phyloP scores from a whole-genome alignment of 2,329 filamentous ascomycete species.

The Colletotrichum gloeosporioides region DNA sequence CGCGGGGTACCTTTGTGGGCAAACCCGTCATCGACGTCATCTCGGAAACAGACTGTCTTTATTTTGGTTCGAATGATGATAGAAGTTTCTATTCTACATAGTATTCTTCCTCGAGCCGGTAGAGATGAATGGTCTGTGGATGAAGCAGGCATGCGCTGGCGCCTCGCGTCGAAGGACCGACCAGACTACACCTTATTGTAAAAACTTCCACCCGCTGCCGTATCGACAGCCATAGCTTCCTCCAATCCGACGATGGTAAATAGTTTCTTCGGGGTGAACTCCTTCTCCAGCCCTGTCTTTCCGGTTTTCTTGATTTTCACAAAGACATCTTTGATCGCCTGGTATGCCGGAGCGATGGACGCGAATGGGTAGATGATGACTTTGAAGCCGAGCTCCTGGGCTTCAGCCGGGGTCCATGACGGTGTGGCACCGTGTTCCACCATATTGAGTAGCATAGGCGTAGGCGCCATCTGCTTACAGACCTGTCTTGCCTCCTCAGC shows the following conservation, averaged over 20 bases:
- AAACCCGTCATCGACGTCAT: not conserved
- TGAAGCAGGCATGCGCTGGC: not conserved
- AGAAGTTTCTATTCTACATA: not conserved
- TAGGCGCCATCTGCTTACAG: not conserved
- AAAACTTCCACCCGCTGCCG: not conserved
- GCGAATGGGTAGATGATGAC: not conserved
- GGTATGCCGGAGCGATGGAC: not conserved
- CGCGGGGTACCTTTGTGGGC: not conserved
- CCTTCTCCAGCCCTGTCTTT: not conserved
- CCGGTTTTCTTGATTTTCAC: not conserved
- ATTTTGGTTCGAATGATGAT: not conserved
- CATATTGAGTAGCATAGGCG: not conserved
- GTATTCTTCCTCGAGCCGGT: fast-evolving
- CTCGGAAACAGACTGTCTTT: not conserved
- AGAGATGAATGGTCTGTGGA: not conserved
- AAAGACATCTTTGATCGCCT: not conserved
- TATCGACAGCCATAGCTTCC: not conserved
- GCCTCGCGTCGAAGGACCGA: fast-evolving
- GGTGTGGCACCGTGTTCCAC: not conserved
- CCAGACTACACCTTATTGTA: not conserved
- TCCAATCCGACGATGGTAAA: not conserved
- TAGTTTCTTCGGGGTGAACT: not conserved
- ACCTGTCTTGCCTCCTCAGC: not conserved
- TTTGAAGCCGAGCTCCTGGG: not conserved
- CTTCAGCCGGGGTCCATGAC: not conserved